phyloP scores from a whole-genome alignment of 2,329 filamentous ascomycete genomes.

The Talaromyces funiculosus region DNA sequence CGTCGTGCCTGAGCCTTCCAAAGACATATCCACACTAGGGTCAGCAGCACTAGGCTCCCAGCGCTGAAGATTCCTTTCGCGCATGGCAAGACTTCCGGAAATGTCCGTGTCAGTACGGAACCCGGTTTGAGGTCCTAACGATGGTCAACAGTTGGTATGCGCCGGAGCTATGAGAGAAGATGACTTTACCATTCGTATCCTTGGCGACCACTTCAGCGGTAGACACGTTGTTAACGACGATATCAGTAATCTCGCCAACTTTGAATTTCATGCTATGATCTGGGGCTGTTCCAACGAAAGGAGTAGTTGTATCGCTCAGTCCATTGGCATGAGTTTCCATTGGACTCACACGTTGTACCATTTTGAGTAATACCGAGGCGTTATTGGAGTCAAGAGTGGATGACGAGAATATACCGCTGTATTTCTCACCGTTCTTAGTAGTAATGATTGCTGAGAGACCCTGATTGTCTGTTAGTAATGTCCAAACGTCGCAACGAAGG shows the following conservation, averaged over 20 bases:
- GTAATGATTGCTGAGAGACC: conserved; percentile 52
- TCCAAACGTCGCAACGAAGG: background rate
- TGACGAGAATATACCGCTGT: conserved; percentile 56
- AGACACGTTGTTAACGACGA: conserved; percentile 50
- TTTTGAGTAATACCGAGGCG: conserved; percentile 57
- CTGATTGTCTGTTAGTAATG: conserved; percentile 34
- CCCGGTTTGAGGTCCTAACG: conserved; percentile 56
- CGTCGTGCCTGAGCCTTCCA: conserved; percentile 56
- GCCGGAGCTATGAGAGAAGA: background rate
- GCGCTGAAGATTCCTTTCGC: conserved; percentile 70
- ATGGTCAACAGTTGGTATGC: background rate
- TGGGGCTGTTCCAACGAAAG: conserved; percentile 39
- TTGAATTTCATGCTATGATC: conserved; percentile 56
- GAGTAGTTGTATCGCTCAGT: conserved; percentile 32
- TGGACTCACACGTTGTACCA: conserved; percentile 52
- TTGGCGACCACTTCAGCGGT: conserved; percentile 48
- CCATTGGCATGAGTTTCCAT: conserved; percentile 37
- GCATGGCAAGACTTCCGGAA: conserved; percentile 63
- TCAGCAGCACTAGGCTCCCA: conserved; percentile 70
- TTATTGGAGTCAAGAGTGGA: conserved; percentile 49
- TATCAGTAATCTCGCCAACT: conserved; percentile 54
- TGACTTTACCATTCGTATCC: conserved; percentile 43
- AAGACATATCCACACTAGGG: conserved; percentile 58
- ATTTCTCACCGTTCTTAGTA: conserved; percentile 56
- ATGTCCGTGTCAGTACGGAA: conserved; percentile 90